Evolutionary conservation across 2,329 filamentous ascomycete genomes (phyloP).

Genomic region (Neospermospora avenae): DNA sequence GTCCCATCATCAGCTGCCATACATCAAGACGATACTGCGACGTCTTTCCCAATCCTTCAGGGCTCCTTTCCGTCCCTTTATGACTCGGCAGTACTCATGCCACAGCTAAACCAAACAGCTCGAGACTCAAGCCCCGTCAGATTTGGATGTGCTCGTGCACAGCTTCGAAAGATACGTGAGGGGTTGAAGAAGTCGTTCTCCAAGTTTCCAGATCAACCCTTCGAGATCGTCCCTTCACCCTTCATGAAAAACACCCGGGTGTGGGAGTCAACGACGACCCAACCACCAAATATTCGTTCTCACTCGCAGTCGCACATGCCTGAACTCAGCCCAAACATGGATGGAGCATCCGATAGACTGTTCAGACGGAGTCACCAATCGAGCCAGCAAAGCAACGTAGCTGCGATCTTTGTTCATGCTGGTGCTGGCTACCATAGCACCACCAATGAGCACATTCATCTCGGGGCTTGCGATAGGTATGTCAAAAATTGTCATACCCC

Average conservation of each 20-base stretch:
- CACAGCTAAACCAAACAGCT: background rate
- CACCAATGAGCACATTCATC: conserved; percentile 79
- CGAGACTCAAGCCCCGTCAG: conserved; percentile 15
- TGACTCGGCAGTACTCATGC: background rate
- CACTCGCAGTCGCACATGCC: background rate
- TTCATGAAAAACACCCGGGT: conserved; percentile 11
- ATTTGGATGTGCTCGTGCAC: conserved; percentile 16
- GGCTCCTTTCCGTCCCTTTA: background rate
- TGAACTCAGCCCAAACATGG: conserved; percentile 21
- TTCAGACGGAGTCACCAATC: conserved; percentile 19
- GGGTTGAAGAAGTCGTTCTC: conserved; percentile 21
- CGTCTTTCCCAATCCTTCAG: background rate
- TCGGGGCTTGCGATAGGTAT: conserved; percentile 85
- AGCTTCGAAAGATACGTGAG: conserved; percentile 22
- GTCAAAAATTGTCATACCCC: conserved; percentile 36
- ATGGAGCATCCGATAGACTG: conserved; percentile 30
- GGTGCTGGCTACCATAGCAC: conserved; percentile 91
- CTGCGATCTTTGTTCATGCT: conserved; percentile 91
- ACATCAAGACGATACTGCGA: background rate
- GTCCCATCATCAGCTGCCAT: background rate
- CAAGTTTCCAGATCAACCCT: conserved; percentile 10
- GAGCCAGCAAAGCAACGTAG: conserved; percentile 38
- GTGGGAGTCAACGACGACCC: conserved; percentile 8
- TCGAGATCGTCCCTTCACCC: conserved; percentile 16
- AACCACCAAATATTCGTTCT: background rate